Evolutionary conservation across 352 stramenopile genomes (phyloP), one percentile per base, ranked within the genome.

Genomic region (Elongisporangium senticosum): DNA sequence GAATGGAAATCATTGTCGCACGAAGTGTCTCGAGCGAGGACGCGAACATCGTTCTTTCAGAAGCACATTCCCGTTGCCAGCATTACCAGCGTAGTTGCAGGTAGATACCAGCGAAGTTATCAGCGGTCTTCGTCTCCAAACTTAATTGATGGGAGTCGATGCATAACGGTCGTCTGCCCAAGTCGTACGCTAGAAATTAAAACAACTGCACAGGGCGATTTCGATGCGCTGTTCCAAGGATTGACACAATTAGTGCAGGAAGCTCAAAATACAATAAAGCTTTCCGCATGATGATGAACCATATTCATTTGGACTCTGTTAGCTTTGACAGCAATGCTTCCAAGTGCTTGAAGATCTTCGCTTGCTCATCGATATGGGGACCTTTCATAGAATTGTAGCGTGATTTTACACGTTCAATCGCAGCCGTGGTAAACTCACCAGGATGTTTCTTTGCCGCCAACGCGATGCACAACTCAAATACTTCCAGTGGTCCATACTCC

Each of bases 101-200:
- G 71, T 10, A 83, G 76, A 47, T 71, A 76, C 24, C 78, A 66
- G 7, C 33, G 33, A 17, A 43, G 33, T 15, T 43, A 43, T 17
- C 33, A 43, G 1, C 8, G 33, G 33, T 43, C 33, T 43, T 55
- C 61, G 14, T 39, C 51, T 7, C 59, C 74, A 20, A 68, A 43
- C 48, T 59, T 59, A 21, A 68, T 65, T 4, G 67, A 70, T 37
- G 69, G 69, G 2, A 55, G 49, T 1, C 37, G 63, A 28, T 83
- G 74, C 43, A 55, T 83, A 20, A 80, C 74, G 17, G 63, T 83
- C 21, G 59, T 80, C 49, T 70, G 68, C 2, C 52, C 71, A 15
- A 71, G 54, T 1, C 56, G 74, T 40, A 83, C 74, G 7, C 69
- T 83, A 15, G 74, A 80, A 57, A 59, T 83, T n/a, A 71, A 64